These are phyloP conservation scores for Fusarium pininemorale DNA, from an alignment of 2,329 filamentous ascomycete species.

Conservation along the genomic window DNA sequence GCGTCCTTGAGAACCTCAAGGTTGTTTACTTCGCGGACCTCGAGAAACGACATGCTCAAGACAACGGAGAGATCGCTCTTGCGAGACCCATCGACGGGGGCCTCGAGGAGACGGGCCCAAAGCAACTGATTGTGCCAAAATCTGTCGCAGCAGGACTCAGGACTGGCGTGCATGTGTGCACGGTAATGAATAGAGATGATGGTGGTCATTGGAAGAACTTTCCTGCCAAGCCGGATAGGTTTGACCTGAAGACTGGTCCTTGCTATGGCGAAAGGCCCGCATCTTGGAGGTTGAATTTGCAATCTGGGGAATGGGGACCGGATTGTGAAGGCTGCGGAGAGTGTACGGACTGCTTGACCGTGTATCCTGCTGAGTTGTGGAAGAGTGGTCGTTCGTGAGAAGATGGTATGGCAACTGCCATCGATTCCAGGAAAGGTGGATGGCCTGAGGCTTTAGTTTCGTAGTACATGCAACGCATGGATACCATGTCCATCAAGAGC, in stretches of 20 bases:
- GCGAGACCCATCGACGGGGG: too few species aligned
- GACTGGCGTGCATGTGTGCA: slow-evolving; percentile 17
- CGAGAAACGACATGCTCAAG: not conserved
- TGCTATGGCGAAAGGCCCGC: slow-evolving; percentile 14
- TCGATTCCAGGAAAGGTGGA: not conserved
- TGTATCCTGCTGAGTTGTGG: slow-evolving; percentile 28
- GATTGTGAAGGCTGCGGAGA: slow-evolving; percentile 23
- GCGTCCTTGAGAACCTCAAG: not conserved
- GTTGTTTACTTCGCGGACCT: slow-evolving; percentile 18
- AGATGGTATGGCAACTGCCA: too few species aligned
- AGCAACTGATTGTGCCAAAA: not conserved
- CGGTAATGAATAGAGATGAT: slow-evolving; percentile 20
- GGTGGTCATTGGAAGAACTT: slow-evolving; percentile 21
- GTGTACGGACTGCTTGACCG: slow-evolving; percentile 13
- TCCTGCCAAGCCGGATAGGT: slow-evolving; percentile 16
- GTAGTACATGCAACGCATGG: not conserved
- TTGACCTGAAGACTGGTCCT: slow-evolving; percentile 20
- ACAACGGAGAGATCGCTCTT: fast-evolving
- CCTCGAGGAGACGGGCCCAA: not conserved
- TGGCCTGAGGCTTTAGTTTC: not conserved
- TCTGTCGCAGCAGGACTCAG: slow-evolving; percentile 7
- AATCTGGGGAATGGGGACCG: slow-evolving; percentile 18
- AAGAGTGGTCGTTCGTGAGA: not conserved
- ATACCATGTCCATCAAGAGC: not conserved
- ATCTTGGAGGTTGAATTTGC: slow-evolving; percentile 6